Evolutionary conservation across 139 green algal species (phyloP).

Genomic region (Closterium sp.): DNA sequence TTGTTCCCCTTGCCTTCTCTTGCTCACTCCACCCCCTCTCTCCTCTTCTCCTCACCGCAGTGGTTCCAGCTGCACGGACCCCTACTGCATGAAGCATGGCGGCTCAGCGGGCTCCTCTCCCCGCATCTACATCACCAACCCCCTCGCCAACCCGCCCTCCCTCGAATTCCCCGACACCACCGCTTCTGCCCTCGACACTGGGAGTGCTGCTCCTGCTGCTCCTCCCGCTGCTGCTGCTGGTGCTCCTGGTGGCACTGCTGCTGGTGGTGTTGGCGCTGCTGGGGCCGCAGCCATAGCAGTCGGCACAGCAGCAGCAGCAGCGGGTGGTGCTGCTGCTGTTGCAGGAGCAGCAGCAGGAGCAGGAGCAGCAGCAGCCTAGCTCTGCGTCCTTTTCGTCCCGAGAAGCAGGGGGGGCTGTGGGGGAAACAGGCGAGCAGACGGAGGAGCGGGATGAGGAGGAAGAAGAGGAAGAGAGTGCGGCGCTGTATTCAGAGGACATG

Average conservation of each 20-base stretch:
- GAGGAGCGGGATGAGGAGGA: background rate
- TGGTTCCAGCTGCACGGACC: background rate
- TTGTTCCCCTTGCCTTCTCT: background rate
- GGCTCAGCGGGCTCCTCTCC: background rate
- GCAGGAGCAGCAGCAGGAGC: too few species aligned
- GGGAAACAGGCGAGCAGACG: background rate
- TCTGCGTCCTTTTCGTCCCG: background rate
- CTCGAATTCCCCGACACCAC: background rate
- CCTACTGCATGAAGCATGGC: slow-evolving; percentile 7
- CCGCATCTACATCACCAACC: slow-evolving; percentile 3
- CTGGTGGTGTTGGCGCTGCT: background rate
- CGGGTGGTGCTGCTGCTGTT: background rate
- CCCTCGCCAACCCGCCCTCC: background rate
- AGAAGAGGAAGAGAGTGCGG: background rate
- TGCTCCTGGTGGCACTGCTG: too few species aligned
- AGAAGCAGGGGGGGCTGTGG: background rate
- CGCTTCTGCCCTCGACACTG: background rate
- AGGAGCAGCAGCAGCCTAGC: background rate
- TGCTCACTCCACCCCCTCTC: background rate
- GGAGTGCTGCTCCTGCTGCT: background rate
- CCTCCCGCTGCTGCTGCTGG: too few species aligned
- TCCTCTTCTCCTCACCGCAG: background rate
- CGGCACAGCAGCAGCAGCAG: background rate
- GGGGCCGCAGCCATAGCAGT: background rate
- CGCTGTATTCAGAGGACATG: slow-evolving; percentile 3